Evolutionary conservation across 257 asterid species (phyloP).

Genomic region (Sherardia arvensis): DNA sequence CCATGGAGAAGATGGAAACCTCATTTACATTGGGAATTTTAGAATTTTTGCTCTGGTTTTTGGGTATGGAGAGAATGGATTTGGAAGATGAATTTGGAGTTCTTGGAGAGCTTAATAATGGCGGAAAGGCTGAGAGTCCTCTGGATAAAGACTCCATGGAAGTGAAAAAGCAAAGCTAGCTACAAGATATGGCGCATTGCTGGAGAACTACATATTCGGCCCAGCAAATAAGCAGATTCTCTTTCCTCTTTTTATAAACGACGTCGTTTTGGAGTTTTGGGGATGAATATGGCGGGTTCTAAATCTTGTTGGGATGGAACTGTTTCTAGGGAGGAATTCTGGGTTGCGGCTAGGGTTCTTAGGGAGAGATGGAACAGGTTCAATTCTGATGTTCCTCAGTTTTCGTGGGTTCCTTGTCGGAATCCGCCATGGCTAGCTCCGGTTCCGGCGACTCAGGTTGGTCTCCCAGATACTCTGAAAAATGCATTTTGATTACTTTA

Average conservation of each 20-base stretch:
- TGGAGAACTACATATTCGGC: neutral
- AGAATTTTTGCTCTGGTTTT: neutral
- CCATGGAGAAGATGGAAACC: slow-evolving; percentile 24
- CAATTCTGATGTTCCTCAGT: slow-evolving; percentile 50
- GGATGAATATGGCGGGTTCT: neutral
- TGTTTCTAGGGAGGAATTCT: slow-evolving; percentile 43
- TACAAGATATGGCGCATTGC: slow-evolving; percentile 22
- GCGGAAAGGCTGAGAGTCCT: slow-evolving; percentile 47
- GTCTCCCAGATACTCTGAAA: neutral
- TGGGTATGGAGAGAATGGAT: slow-evolving; percentile 13
- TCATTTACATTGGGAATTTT: slow-evolving; percentile 19
- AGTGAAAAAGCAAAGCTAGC: neutral
- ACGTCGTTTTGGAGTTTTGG: neutral
- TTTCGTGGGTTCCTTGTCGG: slow-evolving; percentile 54
- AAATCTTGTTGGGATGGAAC: slow-evolving; percentile 44
- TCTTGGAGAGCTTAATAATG: slow-evolving; percentile 28
- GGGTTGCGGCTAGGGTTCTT: slow-evolving; percentile 46
- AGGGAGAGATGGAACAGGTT: slow-evolving; percentile 53
- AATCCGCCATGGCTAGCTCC: slow-evolving; percentile 35
- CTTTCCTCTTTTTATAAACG: neutral
- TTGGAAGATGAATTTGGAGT: slow-evolving; percentile 26
- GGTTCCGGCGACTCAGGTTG: slow-evolving; percentile 7
- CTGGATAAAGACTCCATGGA: slow-evolving; percentile 64
- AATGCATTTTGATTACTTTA: neutral
- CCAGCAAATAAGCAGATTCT: neutral